Evolutionary conservation across 2,329 filamentous ascomycete genomes (phyloP).

Genomic region (Cercospora zeae-maydis): DNA sequence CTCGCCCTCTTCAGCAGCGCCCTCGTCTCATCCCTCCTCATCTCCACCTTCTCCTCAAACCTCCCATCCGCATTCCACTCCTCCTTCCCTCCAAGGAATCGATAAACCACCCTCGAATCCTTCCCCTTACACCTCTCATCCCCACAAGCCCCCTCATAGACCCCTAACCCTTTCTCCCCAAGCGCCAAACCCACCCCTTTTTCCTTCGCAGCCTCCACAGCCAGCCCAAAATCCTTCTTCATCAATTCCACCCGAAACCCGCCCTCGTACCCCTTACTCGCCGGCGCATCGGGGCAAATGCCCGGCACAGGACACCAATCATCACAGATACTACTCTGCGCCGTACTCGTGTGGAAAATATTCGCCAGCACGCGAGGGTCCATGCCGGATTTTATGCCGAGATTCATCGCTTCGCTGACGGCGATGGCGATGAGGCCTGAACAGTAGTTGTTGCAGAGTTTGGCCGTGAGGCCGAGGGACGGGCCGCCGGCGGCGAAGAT

Average conservation of each 20-base stretch:
- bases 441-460: slow-evolving; percentile 61
- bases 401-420: slow-evolving; percentile 56
- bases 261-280: slow-evolving; percentile 49
- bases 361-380: slow-evolving; percentile 53
- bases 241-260: slow-evolving; percentile 60
- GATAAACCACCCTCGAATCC: slow-evolving; percentile 57
- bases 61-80: slow-evolving; percentile 42
- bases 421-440: slow-evolving; percentile 59
- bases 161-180: slow-evolving; percentile 49
- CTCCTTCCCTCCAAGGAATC: slow-evolving; percentile 54
- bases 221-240: slow-evolving; percentile 57
- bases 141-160: slow-evolving; percentile 52
- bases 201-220: slow-evolving; percentile 52
- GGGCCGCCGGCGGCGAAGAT: slow-evolving; percentile 56
- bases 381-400: slow-evolving; percentile 57
- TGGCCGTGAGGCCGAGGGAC: slow-evolving; percentile 55
- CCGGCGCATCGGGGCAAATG: slow-evolving; percentile 48
- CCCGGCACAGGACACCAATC: slow-evolving; percentile 52
- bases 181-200: slow-evolving; percentile 51
- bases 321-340: slow-evolving; percentile 52
- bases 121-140: slow-evolving; percentile 52
- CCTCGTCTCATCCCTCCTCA: slow-evolving; percentile 33
- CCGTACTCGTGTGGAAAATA: slow-evolving; percentile 52
- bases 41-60: slow-evolving; percentile 28
- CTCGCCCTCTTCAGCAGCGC: slow-evolving; percentile 24